phyloP scores from a whole-genome alignment of 305 asterid species.

The Ruellia speciosa region DNA sequence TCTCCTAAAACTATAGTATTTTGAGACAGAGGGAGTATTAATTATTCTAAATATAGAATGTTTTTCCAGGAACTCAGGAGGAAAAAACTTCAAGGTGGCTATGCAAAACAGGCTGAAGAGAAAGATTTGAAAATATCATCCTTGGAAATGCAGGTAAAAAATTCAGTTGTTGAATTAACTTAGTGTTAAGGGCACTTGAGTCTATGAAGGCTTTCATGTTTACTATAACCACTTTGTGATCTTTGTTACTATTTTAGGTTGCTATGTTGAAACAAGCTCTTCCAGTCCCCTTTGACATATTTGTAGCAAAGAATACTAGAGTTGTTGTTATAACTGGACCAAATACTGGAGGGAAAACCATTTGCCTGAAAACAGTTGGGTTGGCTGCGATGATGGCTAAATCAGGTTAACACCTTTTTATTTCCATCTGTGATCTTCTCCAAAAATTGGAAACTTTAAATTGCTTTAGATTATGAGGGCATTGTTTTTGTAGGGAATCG shows the following conservation, averaged over 20 bases:
- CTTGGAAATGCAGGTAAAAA: conserved; percentile 61
- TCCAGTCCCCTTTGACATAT: conserved; percentile 86
- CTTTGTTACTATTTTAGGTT: conserved; percentile 44
- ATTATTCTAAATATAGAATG: conserved; percentile 12
- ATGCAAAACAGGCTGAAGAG: conserved; percentile 39
- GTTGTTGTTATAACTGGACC: conserved; percentile 91
- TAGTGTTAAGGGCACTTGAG: conserved; percentile 18
- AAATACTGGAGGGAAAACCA: conserved; percentile 97
- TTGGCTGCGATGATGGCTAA: conserved; percentile 99
- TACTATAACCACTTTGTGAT: conserved; percentile 11
- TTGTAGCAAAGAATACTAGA: conserved; percentile 46
- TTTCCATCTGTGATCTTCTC: neutral
- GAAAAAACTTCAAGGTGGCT: conserved; percentile 60
- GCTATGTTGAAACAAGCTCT: conserved; percentile 54
- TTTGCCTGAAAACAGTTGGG: conserved; percentile 87
- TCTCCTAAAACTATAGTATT: no score
- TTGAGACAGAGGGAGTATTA: no score
- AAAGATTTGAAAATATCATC: conserved; percentile 35
- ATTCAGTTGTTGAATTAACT: conserved; percentile 8
- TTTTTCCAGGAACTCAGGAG: conserved; percentile 75
- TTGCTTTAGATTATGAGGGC: neutral
- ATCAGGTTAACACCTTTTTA: conserved; percentile 48
- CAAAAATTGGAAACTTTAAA: neutral
- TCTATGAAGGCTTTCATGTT: conserved; percentile 5
- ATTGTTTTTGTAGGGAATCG: no score